Percentiles rank a stretch among this genome's conserved stretches.
phyloP scores from a whole-genome alignment of 2,329 filamentous ascomycete species.

The Colletotrichum tabaci region DNA sequence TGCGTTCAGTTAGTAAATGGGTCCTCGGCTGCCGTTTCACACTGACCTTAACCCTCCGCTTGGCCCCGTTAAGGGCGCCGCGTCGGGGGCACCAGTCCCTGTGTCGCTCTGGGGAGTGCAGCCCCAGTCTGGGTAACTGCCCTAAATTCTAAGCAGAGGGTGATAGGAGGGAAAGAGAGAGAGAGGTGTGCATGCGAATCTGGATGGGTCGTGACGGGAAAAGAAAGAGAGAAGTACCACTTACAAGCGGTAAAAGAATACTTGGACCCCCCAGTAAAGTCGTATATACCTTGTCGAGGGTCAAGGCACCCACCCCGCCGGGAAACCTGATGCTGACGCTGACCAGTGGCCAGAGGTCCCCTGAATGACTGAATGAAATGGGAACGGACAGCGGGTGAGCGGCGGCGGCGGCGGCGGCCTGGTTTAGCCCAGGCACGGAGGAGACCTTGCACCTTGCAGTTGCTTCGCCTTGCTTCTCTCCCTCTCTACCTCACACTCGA shows the following conservation, averaged over 20 bases:
- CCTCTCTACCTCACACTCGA: constrained; percentile 8
- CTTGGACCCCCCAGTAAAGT: constrained; percentile 15
- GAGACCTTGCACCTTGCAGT: background rate
- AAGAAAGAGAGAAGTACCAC: background rate
- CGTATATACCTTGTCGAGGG: constrained; percentile 16
- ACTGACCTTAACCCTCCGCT: constrained; percentile 39
- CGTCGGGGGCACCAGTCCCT: constrained; percentile 38
- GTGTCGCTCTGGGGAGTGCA: constrained; percentile 11
- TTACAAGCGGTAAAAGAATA: background rate
- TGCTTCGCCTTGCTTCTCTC: constrained; percentile 6
- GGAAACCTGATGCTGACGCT: constrained; percentile 28
- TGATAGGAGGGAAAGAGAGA: background rate
- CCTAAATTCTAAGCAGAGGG: constrained; percentile 2
- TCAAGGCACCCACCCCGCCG: constrained; percentile 10
- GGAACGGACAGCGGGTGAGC: background rate
- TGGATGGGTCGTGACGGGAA: too few species aligned
- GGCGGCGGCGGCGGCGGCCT: constrained; percentile 19
- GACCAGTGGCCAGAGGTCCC: background rate
- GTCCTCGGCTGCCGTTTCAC: constrained; percentile 39
- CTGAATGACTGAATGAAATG: background rate
- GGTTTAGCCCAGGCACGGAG: constrained; percentile 8
- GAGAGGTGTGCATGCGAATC: background rate
- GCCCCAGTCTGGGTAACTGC: constrained; percentile 14
- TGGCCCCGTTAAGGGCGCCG: constrained; percentile 36
- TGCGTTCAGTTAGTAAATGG: background rate